Evolutionary conservation across 2,329 filamentous ascomycete species (phyloP), one percentile per base, ranked within the genome.

Genomic region (Dendryphion nanum): DNA sequence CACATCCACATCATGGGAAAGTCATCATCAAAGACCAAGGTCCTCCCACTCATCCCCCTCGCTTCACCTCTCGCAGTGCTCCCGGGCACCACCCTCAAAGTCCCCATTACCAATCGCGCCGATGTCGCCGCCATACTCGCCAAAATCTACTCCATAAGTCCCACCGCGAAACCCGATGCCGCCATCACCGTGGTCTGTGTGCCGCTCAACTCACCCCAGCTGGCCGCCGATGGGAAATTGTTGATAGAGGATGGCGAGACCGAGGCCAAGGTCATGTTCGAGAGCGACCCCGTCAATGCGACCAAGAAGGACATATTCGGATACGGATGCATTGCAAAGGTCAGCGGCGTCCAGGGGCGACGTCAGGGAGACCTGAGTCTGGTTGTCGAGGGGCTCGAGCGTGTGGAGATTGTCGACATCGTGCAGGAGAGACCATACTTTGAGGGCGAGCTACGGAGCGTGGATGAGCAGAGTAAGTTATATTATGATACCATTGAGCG

Each of bases 81-180:
- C 7, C 93, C 93, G 4, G 89, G 89, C 45, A 82, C 90, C 40
- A 82, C 90, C 35, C 79, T 95, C 53, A 85, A 90, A 53, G 86
- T 97, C 49, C 82, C 88, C 38, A 84, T 96, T 36, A 81, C 84
- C 28, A 83, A 84, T 65, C 87, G 91, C 35, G 82, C 88, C 50
- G 93, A 97, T 67, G 85, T 97, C 50, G 85, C 89, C 37, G 86
- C 91, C 35, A 79, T 97, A 30, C 81, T 98, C 40, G 86, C 89
- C 15, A 83, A 85, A 52, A 80, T 95, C 43, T 91, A 95, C 68
- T 86, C 86, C 56, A 82, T 83, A 51, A 83, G 83, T 18, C 76
- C 85, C 21, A 78, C 80, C 28, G 69, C 73, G 17, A 83, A 82
- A 55, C 79, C 73, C 2, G 74, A 83, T 50, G 78, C 81, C 18